phyloP scores from a whole-genome alignment of 352 stramenopile genomes.

The Globisporangium irregulare region DNA sequence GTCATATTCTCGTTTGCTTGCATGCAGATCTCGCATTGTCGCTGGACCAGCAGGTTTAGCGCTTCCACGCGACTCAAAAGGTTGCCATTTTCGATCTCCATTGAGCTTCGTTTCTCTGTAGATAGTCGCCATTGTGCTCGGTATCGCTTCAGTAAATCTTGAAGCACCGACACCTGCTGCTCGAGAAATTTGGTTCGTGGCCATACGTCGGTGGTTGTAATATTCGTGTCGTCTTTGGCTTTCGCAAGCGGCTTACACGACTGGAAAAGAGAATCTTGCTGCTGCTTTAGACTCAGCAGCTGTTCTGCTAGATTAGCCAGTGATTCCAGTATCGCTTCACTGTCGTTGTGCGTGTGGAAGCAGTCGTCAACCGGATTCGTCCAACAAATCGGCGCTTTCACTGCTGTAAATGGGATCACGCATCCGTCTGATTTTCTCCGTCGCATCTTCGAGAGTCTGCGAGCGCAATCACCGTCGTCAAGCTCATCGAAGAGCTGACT shows the following conservation, averaged over 20 bases:
- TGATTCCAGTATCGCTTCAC: constrained; percentile 40
- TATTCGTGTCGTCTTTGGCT: constrained; percentile 5
- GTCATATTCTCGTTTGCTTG: constrained; percentile 24
- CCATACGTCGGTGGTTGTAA: constrained; percentile 25
- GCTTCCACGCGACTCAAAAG: constrained; percentile 41
- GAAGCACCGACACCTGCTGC: constrained; percentile 45
- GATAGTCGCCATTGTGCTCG: constrained; percentile 44
- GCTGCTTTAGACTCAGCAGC: constrained; percentile 38
- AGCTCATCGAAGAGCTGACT: background rate
- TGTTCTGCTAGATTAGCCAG: constrained; percentile 42
- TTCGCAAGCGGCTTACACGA: constrained; percentile 17
- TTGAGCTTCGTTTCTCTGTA: constrained; percentile 25
- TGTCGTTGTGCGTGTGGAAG: constrained; percentile 48
- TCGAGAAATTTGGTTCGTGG: constrained; percentile 38
- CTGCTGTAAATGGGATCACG: constrained; percentile 2
- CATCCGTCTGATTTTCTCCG: constrained; percentile 27
- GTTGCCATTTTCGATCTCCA: constrained; percentile 39
- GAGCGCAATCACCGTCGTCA: constrained; percentile 18
- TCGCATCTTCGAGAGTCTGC: constrained; percentile 3
- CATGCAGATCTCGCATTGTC: constrained; percentile 27
- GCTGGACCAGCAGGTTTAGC: constrained; percentile 28
- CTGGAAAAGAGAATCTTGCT: constrained; percentile 25
- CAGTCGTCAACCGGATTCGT: constrained; percentile 26
- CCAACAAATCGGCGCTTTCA: constrained; percentile 18
- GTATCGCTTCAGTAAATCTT: constrained; percentile 51